A percentile compares a stretch with the other conserved stretches of the same genome.
Evolutionary conservation across 495 filamentous ascomycete species (phyloP).

Genomic region (Penicillium manginii): DNA sequence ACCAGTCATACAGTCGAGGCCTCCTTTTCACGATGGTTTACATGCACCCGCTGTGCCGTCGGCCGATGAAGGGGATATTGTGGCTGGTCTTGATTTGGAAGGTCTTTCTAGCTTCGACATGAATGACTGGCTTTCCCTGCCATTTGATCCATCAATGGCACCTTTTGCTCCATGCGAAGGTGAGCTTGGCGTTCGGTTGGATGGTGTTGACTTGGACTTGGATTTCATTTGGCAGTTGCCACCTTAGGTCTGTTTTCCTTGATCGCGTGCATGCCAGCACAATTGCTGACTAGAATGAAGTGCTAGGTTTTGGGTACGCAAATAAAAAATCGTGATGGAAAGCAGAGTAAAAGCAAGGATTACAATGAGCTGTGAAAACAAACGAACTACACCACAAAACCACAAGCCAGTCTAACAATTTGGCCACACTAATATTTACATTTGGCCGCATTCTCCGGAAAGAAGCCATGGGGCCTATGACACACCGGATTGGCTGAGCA

Average conservation of each 20-base stretch:
- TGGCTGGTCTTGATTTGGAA: conserved; percentile 19
- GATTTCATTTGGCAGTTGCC: conserved; percentile 42
- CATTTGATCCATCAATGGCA: conserved; percentile 42
- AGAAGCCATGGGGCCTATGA: neutral
- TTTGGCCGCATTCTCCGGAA: neutral
- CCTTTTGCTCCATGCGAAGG: conserved; percentile 31
- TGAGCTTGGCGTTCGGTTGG: conserved; percentile 14
- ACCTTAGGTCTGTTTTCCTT: conserved; percentile 8
- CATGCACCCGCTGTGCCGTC: neutral
- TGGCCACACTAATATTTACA: neutral
- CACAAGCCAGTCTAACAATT: too few relatives aligned
- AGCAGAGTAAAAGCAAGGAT: too few relatives aligned
- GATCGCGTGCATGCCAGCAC: neutral
- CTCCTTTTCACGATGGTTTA: neutral
- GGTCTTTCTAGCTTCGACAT: conserved; percentile 7
- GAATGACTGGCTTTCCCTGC: conserved; percentile 40
- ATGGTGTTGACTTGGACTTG: conserved; percentile 28
- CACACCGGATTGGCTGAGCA: neutral
- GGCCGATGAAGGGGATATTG: neutral
- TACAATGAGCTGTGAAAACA: too few relatives aligned
- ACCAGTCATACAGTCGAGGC: neutral
- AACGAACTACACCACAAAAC: neutral
- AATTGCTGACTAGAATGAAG: neutral
- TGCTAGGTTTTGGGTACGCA: neutral
- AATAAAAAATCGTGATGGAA: too few relatives aligned